Conservation (phyloP, 768 basidiomycete genomes). For the Tricholoma flavovirens region DNA sequence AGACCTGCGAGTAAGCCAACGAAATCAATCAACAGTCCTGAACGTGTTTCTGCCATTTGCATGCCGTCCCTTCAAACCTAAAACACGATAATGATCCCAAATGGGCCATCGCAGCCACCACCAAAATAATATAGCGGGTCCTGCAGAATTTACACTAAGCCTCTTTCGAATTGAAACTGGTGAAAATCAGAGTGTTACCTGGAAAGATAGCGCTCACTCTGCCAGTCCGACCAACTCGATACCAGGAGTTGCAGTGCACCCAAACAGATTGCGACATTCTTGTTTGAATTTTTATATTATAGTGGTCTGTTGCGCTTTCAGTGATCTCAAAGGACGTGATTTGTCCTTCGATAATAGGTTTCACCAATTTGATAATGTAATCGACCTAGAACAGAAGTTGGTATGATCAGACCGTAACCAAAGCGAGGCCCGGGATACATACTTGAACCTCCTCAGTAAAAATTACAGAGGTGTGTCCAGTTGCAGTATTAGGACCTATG, state of each 20-base stretch:
- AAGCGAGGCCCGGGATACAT: not conserved
- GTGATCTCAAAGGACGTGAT: constrained; percentile 14
- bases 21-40: not conserved
- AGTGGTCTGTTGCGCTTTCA: constrained; percentile 14
- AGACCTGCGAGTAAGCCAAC: not conserved
- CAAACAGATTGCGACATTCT: constrained; percentile 21
- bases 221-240: constrained; percentile 30
- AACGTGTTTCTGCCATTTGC: too few species aligned
- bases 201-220: constrained; percentile 36
- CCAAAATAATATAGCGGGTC: not conserved
- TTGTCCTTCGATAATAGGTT: constrained; percentile 16
- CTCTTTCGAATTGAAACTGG: not conserved
- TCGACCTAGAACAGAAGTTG: constrained; percentile 24
- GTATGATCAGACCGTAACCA: not conserved
- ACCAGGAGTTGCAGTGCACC: constrained; percentile 35
- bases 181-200: constrained; percentile 15
- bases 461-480: constrained; percentile 41
- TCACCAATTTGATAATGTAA: constrained; percentile 29
- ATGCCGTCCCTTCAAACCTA: too few species aligned
- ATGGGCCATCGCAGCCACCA: not conserved
- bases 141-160: not conserved
- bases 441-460: constrained; percentile 41
- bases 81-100: not conserved
- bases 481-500: constrained; percentile 39
- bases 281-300: constrained; percentile 17